phyloP scores from a whole-genome alignment of 2,329 filamentous ascomycete genomes.

The Cytospora paraplurivora region DNA sequence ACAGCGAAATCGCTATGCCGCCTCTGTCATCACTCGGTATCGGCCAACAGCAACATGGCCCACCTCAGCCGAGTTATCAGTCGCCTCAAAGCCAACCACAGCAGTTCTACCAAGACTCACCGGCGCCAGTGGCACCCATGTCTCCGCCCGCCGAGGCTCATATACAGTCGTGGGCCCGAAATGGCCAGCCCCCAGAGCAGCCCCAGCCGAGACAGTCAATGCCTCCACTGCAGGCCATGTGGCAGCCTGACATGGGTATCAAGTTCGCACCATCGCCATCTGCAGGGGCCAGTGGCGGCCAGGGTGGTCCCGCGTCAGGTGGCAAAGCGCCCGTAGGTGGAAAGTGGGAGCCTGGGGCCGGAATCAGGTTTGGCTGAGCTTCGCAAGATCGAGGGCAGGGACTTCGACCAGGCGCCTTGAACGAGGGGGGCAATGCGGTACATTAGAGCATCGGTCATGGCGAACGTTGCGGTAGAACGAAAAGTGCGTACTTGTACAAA shows the following conservation, averaged over 20 bases:
- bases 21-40: conserved; percentile 48
- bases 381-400: not conserved
- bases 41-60: conserved; percentile 38
- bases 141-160: conserved; percentile 48
- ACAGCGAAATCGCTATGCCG: conserved; percentile 56
- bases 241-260: conserved; percentile 81
- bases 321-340: conserved; percentile 37
- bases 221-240: conserved; percentile 57
- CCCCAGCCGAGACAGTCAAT: conserved; percentile 50
- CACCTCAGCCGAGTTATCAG: conserved; percentile 25
- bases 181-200: conserved; percentile 57
- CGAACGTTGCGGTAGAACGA: conserved; percentile 2
- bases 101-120: conserved; percentile 36
- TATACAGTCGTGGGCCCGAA: conserved; percentile 58
- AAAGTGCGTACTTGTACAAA: not conserved
- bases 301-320: conserved; percentile 20
- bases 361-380: conserved; percentile 56
- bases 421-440: not conserved
- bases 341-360: conserved; percentile 61
- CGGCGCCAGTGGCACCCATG: conserved; percentile 32
- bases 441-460: not conserved
- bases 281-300: conserved; percentile 24
- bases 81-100: conserved; percentile 29
- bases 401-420: not conserved
- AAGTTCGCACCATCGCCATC: conserved; percentile 62